Evolutionary conservation across 1,139 yeast genomes (phyloP).

Genomic region (Ogataea hybrid): DNA sequence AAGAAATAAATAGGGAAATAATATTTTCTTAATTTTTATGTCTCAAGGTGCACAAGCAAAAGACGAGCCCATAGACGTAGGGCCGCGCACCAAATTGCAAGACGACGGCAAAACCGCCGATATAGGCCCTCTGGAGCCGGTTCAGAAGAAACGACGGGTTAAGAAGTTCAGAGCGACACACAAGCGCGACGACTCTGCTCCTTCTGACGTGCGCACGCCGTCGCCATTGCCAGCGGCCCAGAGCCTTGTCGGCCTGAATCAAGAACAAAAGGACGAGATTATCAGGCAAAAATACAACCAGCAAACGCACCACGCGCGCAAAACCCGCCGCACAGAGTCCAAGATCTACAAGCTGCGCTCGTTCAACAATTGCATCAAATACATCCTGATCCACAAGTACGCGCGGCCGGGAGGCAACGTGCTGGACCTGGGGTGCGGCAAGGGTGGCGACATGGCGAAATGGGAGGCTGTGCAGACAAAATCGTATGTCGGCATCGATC

Average conservation of each 20-base stretch:
- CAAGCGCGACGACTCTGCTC: neutral
- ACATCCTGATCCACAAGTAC: conserved; percentile 74
- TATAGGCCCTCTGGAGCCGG: conserved; percentile 22
- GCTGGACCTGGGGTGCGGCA: conserved; percentile 93
- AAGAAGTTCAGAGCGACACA: conserved; percentile 7
- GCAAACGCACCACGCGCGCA: conserved; percentile 68
- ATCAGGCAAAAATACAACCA: conserved; percentile 86
- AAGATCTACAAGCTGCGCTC: conserved; percentile 84
- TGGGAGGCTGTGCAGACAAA: conserved; percentile 74
- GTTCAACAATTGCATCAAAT: conserved; percentile 90
- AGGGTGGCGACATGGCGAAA: conserved; percentile 94
- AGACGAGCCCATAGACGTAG: conserved; percentile 7
- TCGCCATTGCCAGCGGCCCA: conserved; percentile 7
- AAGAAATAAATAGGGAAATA: neutral
- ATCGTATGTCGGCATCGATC: conserved; percentile 87
- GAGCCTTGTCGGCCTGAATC: conserved; percentile 14
- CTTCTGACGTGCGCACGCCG: neutral
- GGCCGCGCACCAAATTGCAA: neutral
- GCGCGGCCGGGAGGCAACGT: conserved; percentile 54
- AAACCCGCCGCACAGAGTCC: conserved; percentile 65
- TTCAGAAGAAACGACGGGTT: conserved; percentile 6
- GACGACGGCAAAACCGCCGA: conserved; percentile 27
- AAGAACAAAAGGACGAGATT: conserved; percentile 42
- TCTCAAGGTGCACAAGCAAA: neutral
- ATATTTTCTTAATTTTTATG: conserved; percentile 1